Conservation (phyloP, 202 grass and related monocot genomes). For the Carex sylvatica region DNA sequence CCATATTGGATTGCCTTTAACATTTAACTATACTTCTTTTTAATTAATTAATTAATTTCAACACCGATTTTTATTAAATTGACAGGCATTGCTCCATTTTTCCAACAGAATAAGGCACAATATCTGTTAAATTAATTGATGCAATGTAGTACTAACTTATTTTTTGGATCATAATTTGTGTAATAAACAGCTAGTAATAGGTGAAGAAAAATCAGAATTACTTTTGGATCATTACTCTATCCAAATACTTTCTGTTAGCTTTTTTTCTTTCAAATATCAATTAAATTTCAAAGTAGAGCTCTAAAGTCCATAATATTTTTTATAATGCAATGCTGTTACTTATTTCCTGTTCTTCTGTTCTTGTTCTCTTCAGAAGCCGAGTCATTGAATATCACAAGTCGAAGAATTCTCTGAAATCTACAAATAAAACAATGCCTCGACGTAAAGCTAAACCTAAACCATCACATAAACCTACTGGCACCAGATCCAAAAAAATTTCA, state of each 20-base stretch:
- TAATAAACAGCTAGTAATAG: neutral
- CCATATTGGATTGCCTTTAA: neutral
- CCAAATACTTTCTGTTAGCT: too few relatives aligned
- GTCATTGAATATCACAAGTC: slow-evolving; percentile 2
- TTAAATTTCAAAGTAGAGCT: too few relatives aligned
- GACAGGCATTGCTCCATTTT: neutral
- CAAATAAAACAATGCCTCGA: neutral
- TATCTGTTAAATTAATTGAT: neutral
- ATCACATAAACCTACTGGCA: neutral
- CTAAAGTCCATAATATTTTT: too few relatives aligned
- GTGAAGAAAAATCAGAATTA: too few relatives aligned
- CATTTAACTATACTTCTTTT: neutral
- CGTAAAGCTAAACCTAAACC: neutral
- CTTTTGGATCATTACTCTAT: too few relatives aligned
- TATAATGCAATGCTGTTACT: neutral
- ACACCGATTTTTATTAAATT: neutral
- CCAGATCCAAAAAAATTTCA: neutral
- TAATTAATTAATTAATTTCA: neutral
- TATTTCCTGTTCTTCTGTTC: neutral
- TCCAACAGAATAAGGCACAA: neutral
- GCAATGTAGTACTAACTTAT: neutral
- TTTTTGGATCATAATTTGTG: neutral
- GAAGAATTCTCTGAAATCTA: neutral
- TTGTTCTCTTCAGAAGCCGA: neutral
- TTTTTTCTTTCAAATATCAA: too few relatives aligned